Percentiles rank a stretch among this genome's conserved stretches.
phyloP scores from a whole-genome alignment of 192 early-diverging fungal species.

The Podila horticola region DNA sequence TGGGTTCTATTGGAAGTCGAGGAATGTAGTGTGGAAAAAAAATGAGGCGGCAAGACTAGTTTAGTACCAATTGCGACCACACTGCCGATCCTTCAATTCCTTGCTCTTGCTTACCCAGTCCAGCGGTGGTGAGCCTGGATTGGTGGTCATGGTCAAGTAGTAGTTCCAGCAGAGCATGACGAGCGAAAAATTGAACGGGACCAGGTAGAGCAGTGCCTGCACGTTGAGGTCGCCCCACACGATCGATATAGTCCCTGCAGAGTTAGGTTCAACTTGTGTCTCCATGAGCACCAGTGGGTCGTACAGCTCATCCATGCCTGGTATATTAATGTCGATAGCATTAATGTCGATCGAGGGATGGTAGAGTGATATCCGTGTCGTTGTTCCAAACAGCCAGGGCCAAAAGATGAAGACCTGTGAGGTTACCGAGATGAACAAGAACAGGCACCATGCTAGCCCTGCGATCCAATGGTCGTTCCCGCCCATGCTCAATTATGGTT shows the following conservation, averaged over 20 bases:
- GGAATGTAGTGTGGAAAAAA: neutral
- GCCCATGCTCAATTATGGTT: neutral
- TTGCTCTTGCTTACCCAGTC: conserved; percentile 51
- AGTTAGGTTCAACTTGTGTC: neutral
- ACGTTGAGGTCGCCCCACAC: conserved; percentile 30
- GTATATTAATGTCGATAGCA: neutral
- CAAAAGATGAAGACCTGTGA: conserved; percentile 15
- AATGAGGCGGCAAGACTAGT: neutral
- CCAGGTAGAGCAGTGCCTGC: conserved; percentile 57
- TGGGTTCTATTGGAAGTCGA: neutral
- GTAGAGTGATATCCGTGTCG: conserved; percentile 2
- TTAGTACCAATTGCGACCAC: neutral
- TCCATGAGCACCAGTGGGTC: neutral
- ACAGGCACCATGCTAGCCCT: neutral
- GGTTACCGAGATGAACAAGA: conserved; percentile 5
- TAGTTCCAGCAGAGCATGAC: conserved; percentile 89
- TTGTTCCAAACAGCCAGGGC: conserved; percentile 34
- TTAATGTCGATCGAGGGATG: neutral
- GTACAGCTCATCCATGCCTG: neutral
- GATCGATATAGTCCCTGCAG: conserved; percentile 1
- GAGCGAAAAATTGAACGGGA: conserved; percentile 83
- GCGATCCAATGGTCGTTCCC: conserved; percentile 13
- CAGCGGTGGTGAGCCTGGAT: conserved; percentile 83
- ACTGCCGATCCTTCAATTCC: neutral
- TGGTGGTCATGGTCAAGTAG: conserved; percentile 74